These are phyloP conservation scores for Umbelopsis sp. DNA, from an alignment of 371 early-diverging fungal species.

Conservation along the genomic window DNA sequence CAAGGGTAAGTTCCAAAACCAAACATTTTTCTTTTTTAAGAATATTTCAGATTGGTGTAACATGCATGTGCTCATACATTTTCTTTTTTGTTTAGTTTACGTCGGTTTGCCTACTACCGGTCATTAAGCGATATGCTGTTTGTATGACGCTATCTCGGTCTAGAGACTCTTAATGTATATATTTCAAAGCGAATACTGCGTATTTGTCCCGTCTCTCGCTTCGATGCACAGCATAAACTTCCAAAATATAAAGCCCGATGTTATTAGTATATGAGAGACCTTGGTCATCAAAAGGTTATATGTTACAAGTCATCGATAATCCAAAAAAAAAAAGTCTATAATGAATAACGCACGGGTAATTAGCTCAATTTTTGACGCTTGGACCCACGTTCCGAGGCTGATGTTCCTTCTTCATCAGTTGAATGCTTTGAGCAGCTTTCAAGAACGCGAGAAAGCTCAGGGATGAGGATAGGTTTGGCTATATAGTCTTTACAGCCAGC, in stretches of 20 bases:
- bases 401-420: not conserved
- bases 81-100: slow-evolving; percentile 22
- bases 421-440: not conserved
- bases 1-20: slow-evolving; percentile 40
- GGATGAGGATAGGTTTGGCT: slow-evolving; percentile 23
- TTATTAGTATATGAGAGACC: too few species aligned
- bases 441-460: slow-evolving; percentile 12
- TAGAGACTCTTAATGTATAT: too few species aligned
- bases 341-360: too few species aligned
- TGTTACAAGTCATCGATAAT: too few species aligned
- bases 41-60: not conserved
- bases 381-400: not conserved
- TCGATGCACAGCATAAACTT: too few species aligned
- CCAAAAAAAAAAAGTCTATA: too few species aligned
- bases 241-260: too few species aligned
- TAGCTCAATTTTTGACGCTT: not conserved
- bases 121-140: not conserved
- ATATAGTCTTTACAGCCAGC: slow-evolving; percentile 24
- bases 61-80: not conserved
- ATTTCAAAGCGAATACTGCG: too few species aligned
- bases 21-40: not conserved
- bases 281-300: too few species aligned
- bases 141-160: not conserved
- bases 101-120: slow-evolving; percentile 41
- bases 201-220: too few species aligned